phyloP scores from a whole-genome alignment of 2,329 filamentous ascomycete genomes.

The Botrytis galanthina region DNA sequence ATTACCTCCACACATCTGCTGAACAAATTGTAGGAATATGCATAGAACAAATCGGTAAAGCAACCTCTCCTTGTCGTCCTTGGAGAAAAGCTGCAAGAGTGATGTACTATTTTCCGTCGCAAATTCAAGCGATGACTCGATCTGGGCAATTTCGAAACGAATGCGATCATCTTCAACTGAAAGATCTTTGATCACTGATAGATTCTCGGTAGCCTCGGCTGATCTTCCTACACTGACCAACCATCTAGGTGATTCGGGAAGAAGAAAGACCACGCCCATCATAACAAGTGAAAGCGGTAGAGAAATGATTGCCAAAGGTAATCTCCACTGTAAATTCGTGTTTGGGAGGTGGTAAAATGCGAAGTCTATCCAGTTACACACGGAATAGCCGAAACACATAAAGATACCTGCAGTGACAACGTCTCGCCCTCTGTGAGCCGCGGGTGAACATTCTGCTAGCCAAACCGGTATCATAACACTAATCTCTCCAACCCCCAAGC shows the following conservation, averaged over 20 bases:
- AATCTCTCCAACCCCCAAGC: not conserved
- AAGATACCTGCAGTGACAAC: not conserved
- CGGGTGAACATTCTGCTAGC: not conserved
- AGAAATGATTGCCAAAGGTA: not conserved
- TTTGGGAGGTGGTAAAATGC: not conserved
- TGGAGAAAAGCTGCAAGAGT: not conserved
- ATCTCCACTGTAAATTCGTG: not conserved
- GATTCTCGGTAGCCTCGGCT: not conserved
- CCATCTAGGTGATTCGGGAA: not conserved
- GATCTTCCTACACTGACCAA: not conserved
- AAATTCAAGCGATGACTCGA: not conserved
- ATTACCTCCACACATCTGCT: not conserved
- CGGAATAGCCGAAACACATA: not conserved
- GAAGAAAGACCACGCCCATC: not conserved
- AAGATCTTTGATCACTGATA: not conserved
- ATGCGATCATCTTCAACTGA: not conserved
- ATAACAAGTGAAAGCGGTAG: not conserved
- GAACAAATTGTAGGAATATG: not conserved
- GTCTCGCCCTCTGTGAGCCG: not conserved
- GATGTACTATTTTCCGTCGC: not conserved
- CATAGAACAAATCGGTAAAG: not conserved
- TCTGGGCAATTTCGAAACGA: not conserved
- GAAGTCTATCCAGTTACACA: not conserved
- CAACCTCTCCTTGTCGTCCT: not conserved
- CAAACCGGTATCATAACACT: not conserved